phyloP scores from a whole-genome alignment of 1,139 yeast species.

The Candida albicans region DNA sequence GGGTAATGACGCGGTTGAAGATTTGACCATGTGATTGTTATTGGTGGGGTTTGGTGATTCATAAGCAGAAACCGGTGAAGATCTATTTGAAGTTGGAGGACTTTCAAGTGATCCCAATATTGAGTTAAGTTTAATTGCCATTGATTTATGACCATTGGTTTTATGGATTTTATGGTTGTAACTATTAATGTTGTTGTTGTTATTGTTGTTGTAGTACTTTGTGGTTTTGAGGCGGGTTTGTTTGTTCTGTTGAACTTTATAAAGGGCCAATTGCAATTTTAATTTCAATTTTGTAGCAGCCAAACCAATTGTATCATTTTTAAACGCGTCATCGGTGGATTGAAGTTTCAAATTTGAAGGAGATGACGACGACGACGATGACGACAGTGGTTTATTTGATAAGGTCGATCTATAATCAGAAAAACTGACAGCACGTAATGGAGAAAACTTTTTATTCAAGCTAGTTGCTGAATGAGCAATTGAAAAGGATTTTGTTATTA shows the following conservation, averaged over 20 bases:
- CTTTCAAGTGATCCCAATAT: slow-evolving; percentile 13
- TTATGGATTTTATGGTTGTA: not conserved
- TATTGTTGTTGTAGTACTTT: slow-evolving; percentile 4
- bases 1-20: slow-evolving; percentile 14
- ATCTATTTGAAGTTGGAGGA: slow-evolving; percentile 11
- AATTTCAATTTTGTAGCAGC: slow-evolving; percentile 67
- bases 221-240: slow-evolving; percentile 5
- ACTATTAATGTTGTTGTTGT: not conserved
- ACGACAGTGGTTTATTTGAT: not conserved
- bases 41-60: slow-evolving; percentile 8
- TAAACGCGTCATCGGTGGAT: slow-evolving; percentile 11
- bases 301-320: slow-evolving; percentile 29
- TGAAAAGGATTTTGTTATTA: slow-evolving; percentile 14
- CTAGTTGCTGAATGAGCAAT: slow-evolving; percentile 14
- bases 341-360: slow-evolving; percentile 2
- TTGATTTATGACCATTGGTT: not conserved
- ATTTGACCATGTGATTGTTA: not conserved
- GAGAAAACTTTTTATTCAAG: slow-evolving; percentile 11
- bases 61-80: slow-evolving; percentile 7
- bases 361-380: not conserved
- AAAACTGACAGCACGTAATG: slow-evolving; percentile 20
- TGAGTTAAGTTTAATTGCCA: slow-evolving; percentile 3
- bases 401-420: slow-evolving; percentile 24
- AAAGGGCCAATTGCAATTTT: slow-evolving; percentile 76
- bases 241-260: slow-evolving; percentile 51